Evolutionary conservation across 495 filamentous ascomycete species (phyloP), one percentile per base, ranked within the genome.

Genomic region (Geopyxis carbonaria): DNA sequence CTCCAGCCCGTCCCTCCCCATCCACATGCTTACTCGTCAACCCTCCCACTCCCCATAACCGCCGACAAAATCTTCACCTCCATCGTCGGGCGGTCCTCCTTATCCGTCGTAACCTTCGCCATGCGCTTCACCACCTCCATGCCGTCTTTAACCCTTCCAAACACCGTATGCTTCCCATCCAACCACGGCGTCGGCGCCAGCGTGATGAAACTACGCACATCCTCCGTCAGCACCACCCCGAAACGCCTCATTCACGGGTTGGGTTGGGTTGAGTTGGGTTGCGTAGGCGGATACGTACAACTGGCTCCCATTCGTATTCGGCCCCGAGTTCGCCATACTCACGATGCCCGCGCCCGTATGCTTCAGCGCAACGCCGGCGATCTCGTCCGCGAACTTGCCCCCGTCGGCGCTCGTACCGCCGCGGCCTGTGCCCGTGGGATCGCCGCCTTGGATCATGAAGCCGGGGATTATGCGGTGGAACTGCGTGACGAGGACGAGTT

Each of bases 391-490:
- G 60, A 95, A 97, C 57, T 81, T 86, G 19, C 85, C 83, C 47
- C 89, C 89, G 57, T 84, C 94, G 65, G 94, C 93, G 15, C 76
- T 83, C 41, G 64, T 66, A 9, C 89, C 89, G 56, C 89, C 89
- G 34, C 87, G 77, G 9, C 89, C 89, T 0, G 89, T 97, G 38
- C 89, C 89, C 2, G 89, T 94, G 5, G 89, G 89, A 61, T 97
- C 89, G 29, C 89, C 89, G 35, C 78, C 81, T 64, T 97, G 89
- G 43, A 91, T 72, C 89, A 95, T 95, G 66, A 97, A 97, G 60
- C 82, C 75, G 22, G 80, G 73, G 55, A 95, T 95, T 38, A 97
- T 75, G 50, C 89, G 84, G 67, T 97, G 89, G 72, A 97, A 86
- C 50, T 53, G 19, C 8, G 11, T 13, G 14, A 11, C 21, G 15